phyloP scores from a whole-genome alignment of 2,329 filamentous ascomycete genomes.

The Scleromitrula shiraiana region DNA sequence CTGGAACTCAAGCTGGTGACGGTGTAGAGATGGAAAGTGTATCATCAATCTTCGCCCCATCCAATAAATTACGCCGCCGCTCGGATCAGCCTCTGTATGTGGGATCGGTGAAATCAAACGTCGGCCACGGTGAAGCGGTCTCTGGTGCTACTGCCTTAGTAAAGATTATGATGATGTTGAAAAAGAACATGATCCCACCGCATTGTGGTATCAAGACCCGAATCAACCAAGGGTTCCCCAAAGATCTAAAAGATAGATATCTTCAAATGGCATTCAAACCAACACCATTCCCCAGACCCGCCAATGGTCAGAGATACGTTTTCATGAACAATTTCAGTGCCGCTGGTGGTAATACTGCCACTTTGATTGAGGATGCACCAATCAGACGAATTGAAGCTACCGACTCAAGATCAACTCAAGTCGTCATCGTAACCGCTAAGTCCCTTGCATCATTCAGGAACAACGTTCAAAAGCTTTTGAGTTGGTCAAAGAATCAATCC shows the following conservation, averaged over 20 bases:
- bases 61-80: constrained; percentile 21
- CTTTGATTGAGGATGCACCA: constrained; percentile 20
- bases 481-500: constrained; percentile 3
- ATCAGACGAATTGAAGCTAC: background rate
- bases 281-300: constrained; percentile 27
- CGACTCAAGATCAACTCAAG: constrained; percentile 7
- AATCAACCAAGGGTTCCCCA: constrained; percentile 24
- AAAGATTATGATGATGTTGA: constrained; percentile 26
- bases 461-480: constrained; percentile 5
- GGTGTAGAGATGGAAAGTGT: constrained; percentile 11
- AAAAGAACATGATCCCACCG: constrained; percentile 22
- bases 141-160: constrained; percentile 24
- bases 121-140: constrained; percentile 11
- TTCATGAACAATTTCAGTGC: constrained; percentile 42
- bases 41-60: constrained; percentile 7
- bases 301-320: constrained; percentile 31
- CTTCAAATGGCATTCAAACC: constrained; percentile 18
- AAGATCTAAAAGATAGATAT: constrained; percentile 30
- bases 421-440: constrained; percentile 9
- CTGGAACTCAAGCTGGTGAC: constrained; percentile 12
- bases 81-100: constrained; percentile 7
- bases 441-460: constrained; percentile 8
- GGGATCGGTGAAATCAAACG: constrained; percentile 9
- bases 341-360: constrained; percentile 20
- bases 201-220: constrained; percentile 26